Percentiles rank a stretch among this genome's conserved stretches.
Evolutionary conservation across 2,329 filamentous ascomycete genomes (phyloP).

Genomic region (Epichloe sp.): DNA sequence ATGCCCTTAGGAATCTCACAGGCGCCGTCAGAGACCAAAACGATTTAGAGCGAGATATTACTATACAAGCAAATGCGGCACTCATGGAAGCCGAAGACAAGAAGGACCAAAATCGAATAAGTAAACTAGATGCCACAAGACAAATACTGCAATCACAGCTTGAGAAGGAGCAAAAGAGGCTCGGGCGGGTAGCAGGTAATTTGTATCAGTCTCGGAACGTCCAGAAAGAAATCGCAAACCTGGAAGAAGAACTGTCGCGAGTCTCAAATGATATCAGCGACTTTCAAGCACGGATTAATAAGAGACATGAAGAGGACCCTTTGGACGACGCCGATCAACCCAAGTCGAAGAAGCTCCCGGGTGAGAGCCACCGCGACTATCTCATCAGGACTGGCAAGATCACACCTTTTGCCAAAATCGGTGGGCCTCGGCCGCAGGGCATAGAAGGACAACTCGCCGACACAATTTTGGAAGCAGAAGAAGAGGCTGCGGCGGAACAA

Average conservation of each 20-base stretch:
- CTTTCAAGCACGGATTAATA: constrained; percentile 69
- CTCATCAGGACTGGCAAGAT: constrained; percentile 95
- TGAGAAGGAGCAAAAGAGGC: constrained; percentile 35
- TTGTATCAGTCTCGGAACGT: constrained; percentile 42
- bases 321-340: constrained; percentile 27
- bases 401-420: constrained; percentile 80
- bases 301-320: constrained; percentile 47
- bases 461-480: constrained; percentile 70
- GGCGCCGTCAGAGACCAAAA: constrained; percentile 70
- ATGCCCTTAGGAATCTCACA: constrained; percentile 48
- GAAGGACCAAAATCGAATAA: constrained; percentile 48
- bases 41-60: constrained; percentile 81
- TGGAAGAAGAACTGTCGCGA: constrained; percentile 50
- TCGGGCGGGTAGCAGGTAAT: constrained; percentile 30
- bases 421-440: constrained; percentile 45
- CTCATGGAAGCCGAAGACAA: constrained; percentile 50
- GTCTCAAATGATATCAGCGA: constrained; percentile 63
- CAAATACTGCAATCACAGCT: constrained; percentile 53
- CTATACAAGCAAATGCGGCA: constrained; percentile 44
- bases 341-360: constrained; percentile 51
- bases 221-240: constrained; percentile 51
- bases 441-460: constrained; percentile 60
- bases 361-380: constrained; percentile 77
- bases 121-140: constrained; percentile 40
- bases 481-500: constrained; percentile 39